Percentiles rank a stretch among this genome's conserved stretches.
Evolutionary conservation across 306 rosid species (phyloP).

Genomic region (Cicer bijugum): DNA sequence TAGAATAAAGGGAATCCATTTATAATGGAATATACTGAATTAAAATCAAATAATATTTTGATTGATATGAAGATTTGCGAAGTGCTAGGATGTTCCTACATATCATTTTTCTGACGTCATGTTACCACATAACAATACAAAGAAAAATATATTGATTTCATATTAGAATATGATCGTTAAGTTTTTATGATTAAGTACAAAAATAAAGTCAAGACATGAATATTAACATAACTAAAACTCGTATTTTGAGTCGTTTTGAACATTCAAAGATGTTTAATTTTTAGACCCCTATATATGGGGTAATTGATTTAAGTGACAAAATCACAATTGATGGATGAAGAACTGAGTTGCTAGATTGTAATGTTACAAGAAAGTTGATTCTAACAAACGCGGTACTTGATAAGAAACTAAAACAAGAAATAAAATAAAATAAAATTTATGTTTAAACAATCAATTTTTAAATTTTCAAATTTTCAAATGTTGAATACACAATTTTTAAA

Average conservation of each 20-base stretch:
- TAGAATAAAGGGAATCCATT: not conserved
- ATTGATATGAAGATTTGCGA: not conserved
- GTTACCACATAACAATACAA: no score
- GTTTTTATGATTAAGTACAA: not conserved
- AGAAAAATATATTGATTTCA: no score
- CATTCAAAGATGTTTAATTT: not conserved
- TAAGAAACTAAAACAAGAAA: no score
- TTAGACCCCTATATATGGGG: not conserved
- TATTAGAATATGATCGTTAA: not conserved
- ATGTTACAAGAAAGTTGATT: no score
- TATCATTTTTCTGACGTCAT: no score
- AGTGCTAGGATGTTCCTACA: no score
- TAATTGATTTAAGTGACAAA: not conserved
- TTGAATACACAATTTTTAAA: no score
- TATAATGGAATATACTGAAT: not conserved
- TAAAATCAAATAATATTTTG: not conserved
- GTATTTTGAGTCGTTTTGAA: not conserved
- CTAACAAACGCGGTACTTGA: no score
- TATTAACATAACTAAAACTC: not conserved
- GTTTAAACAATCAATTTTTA: no score
- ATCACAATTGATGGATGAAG: not conserved
- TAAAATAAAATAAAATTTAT: no score
- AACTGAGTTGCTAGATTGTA: not conserved
- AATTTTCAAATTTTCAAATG: no score
- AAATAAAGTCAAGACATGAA: not conserved